These are phyloP conservation scores for Malus hybrid DNA, from an alignment of 331 rosid species.

Conservation along the genomic window DNA sequence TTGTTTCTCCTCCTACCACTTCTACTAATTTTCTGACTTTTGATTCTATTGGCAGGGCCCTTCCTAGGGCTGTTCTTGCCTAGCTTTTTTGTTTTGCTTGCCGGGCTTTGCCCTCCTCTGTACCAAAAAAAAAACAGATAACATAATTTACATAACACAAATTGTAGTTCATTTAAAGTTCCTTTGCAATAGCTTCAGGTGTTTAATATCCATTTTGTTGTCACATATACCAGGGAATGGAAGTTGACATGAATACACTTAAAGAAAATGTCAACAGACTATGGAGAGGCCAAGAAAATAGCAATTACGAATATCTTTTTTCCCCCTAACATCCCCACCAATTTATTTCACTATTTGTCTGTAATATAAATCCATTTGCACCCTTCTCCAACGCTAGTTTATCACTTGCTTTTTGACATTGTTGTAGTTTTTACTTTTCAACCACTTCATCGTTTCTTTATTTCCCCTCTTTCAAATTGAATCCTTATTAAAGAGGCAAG, in stretches of 20 bases:
- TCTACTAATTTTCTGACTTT: too few species aligned
- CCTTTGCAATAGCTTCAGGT: neutral
- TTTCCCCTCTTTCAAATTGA: neutral
- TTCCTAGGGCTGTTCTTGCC: too few species aligned
- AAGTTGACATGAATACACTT: constrained; percentile 37
- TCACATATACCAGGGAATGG: constrained; percentile 28
- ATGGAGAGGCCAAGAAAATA: constrained; percentile 55
- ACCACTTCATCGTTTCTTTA: neutral
- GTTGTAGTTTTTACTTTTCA: neutral
- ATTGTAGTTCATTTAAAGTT: neutral
- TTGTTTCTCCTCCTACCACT: too few species aligned
- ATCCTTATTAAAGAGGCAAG: constrained; percentile 44
- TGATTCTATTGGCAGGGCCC: too few species aligned
- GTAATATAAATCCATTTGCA: neutral
- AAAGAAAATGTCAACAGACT: constrained; percentile 62
- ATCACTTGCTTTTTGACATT: neutral
- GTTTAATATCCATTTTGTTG: neutral
- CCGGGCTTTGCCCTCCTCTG: too few species aligned
- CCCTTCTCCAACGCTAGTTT: neutral
- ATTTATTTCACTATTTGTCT: neutral
- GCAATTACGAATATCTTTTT: constrained; percentile 49
- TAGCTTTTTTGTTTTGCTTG: too few species aligned
- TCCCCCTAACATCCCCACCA: neutral
- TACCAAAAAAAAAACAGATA: too few species aligned
- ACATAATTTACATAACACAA: neutral